These are phyloP conservation scores for Amaranthus hypochondriacus DNA, from an alignment of 148 eudicot species.

Conservation along the genomic window DNA sequence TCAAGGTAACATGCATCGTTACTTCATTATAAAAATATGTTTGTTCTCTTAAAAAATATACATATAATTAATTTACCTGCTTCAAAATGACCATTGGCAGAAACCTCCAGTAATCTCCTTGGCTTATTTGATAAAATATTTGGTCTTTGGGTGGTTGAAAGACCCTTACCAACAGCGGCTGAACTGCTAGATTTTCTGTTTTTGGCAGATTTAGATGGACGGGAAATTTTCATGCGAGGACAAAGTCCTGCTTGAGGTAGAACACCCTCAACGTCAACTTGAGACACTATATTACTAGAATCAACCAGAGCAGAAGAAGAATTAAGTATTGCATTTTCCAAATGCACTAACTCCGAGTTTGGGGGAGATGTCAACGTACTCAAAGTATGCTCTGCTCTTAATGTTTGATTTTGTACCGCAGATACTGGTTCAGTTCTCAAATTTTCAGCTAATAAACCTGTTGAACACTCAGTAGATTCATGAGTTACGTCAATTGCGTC, in stretches of 20 bases:
- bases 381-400: slow-evolving; percentile 12
- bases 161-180: slow-evolving; percentile 31
- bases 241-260: slow-evolving; percentile 30
- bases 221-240: slow-evolving; percentile 42
- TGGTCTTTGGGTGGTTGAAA: slow-evolving; percentile 32
- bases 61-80: slow-evolving; percentile 42
- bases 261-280: slow-evolving; percentile 30
- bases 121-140: slow-evolving; percentile 36
- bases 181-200: slow-evolving; percentile 41
- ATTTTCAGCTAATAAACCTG: slow-evolving; percentile 25
- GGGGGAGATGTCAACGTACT: slow-evolving; percentile 23
- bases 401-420: slow-evolving; percentile 23
- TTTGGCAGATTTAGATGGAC: slow-evolving; percentile 45
- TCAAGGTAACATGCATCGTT: slow-evolving; percentile 13
- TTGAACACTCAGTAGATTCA: slow-evolving; percentile 24
- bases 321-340: slow-evolving; percentile 18
- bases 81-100: slow-evolving; percentile 56
- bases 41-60: not conserved
- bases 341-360: slow-evolving; percentile 26
- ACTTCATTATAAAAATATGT: not conserved
- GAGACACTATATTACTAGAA: slow-evolving; percentile 33
- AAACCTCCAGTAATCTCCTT: slow-evolving; percentile 48
- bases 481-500: slow-evolving; percentile 24
- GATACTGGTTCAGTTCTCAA: slow-evolving; percentile 22
- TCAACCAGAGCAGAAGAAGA: slow-evolving; percentile 28